These are phyloP conservation scores for Phylloporus rhodoxanthus DNA, from an alignment of 768 basidiomycete species.

Conservation along the genomic window DNA sequence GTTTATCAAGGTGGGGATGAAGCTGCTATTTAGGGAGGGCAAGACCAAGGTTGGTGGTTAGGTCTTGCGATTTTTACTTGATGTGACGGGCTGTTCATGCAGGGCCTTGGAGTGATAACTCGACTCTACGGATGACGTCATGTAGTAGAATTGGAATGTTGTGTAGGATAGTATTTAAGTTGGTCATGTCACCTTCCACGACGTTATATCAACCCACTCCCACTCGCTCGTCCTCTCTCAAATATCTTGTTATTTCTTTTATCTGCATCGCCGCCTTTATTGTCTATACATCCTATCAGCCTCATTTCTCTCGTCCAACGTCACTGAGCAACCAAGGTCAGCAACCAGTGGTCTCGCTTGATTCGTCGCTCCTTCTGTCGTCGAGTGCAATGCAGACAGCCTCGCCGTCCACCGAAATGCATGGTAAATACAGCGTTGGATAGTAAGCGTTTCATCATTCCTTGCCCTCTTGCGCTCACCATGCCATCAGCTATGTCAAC, in stretches of 20 bases:
- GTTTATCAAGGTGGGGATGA: constrained; percentile 90
- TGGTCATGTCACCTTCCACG: no score
- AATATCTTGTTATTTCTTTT: constrained; percentile 31
- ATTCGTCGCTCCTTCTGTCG: constrained; percentile 1
- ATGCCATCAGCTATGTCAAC: constrained; percentile 58
- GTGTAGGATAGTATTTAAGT: constrained; percentile 8
- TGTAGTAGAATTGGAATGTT: constrained; percentile 16
- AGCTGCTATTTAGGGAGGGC: constrained; percentile 89
- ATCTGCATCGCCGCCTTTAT: constrained; percentile 35
- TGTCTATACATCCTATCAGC: constrained; percentile 40
- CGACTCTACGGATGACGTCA: constrained; percentile 34
- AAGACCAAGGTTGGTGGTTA: constrained; percentile 73
- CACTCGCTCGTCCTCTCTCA: constrained; percentile 25
- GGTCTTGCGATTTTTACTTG: constrained; percentile 6
- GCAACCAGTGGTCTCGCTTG: constrained; percentile 10
- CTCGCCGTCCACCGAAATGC: constrained; percentile 32
- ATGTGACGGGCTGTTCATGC: not conserved
- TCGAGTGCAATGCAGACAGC: constrained; percentile 14
- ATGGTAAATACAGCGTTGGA: constrained; percentile 71
- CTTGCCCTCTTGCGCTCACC: constrained; percentile 5
- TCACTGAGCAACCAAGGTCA: constrained; percentile 12
- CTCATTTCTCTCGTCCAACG: constrained; percentile 26
- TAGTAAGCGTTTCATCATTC: constrained; percentile 49
- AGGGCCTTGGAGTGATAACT: constrained; percentile 79
- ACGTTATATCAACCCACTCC: no score